Evolutionary conservation across 2,329 filamentous ascomycete genomes (phyloP).

Genomic region (Pyrenophora teres): DNA sequence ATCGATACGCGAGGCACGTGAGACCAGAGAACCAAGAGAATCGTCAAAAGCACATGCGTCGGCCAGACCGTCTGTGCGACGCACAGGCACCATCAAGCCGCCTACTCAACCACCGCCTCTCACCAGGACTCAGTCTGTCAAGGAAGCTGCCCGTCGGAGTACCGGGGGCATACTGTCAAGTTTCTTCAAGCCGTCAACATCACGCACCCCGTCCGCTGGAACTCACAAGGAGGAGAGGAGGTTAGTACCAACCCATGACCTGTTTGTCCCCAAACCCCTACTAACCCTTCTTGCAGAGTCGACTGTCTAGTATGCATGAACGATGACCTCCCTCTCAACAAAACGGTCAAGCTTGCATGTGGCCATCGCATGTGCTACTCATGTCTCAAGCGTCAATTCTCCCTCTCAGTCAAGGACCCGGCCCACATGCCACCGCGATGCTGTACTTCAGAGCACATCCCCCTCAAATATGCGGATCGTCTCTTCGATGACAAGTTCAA

Average conservation of each 20-base stretch:
- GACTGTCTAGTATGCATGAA: slow-evolving; percentile 74
- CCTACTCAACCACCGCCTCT: slow-evolving; percentile 31
- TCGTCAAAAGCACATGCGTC: slow-evolving; percentile 33
- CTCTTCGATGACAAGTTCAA: slow-evolving; percentile 78
- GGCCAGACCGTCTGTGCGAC: slow-evolving; percentile 36
- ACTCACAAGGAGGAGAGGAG: slow-evolving; percentile 35
- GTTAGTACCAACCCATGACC: slow-evolving; percentile 11
- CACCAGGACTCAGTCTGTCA: slow-evolving; percentile 31
- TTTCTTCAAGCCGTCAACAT: slow-evolving; percentile 36
- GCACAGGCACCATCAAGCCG: slow-evolving; percentile 37
- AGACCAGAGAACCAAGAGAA: not conserved
- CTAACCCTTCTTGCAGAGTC: slow-evolving; percentile 55
- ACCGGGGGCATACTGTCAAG: slow-evolving; percentile 41
- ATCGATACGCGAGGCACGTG: slow-evolving; percentile 28
- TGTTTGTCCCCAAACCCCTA: not conserved
- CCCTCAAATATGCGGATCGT: slow-evolving; percentile 74
- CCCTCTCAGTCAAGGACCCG: slow-evolving; percentile 74
- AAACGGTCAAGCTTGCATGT: slow-evolving; percentile 74
- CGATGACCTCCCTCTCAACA: slow-evolving; percentile 66
- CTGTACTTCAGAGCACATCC: slow-evolving; percentile 74
- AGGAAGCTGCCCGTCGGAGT: slow-evolving; percentile 36
- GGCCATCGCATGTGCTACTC: slow-evolving; percentile 79
- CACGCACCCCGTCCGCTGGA: slow-evolving; percentile 26
- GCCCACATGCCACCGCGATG: slow-evolving; percentile 85
- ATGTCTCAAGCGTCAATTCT: slow-evolving; percentile 76